Base-by-base conservation (phyloP, 495 filamentous ascomycete genomes). In the Polyplosphaeria fusca region DNA sequence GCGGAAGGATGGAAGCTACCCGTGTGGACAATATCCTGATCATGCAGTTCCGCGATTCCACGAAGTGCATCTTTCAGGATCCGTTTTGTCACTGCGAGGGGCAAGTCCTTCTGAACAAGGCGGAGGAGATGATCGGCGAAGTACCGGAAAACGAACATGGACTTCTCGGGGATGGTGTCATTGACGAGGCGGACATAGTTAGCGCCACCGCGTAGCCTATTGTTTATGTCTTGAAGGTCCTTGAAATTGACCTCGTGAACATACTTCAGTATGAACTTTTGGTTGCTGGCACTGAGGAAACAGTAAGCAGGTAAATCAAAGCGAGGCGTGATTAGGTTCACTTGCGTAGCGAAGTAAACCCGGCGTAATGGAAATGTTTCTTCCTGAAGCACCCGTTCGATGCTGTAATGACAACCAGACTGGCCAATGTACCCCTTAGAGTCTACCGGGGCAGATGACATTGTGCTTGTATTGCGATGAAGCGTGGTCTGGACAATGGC, bases 91-190 rank as follows among this genome's bases (percentile, higher is more conserved):
- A 60, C 4, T 18, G 48, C 38, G 35, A 60, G 48, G 19, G 56
- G 47, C 22, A 45, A 1, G 47, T 60, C 40, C 47, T 46, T 54
- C 38, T 60, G 41, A 25, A 30, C 56, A 39, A 60, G 54, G 24
- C 37, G 19, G 9, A 60, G 49, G 1, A 60, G 47, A 46, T 60
- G 48, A 28, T 46, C 56, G 20, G 37, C 54, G 40, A 60, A 46
- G 49, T 53, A 60, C 24, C 38, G 52, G 49, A 53, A 54, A 12
- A 38, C 56, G 47, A 60, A 53, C 48, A 60, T 60, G 49, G 56
- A 52, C 47, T 54, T 16, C 14, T 60, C 47, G 56, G 56, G 48
- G 47, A 60, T 60, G 44, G 47, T 19, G 28, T 54, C 48, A 46
- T 60, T 49, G 3, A 49, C 48, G 5, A 60, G 26, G 39, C 48